A percentile compares a stretch with the other conserved stretches of the same genome.
Conservation (phyloP, 169 alveolate genomes). For the Babesia bigemina region DNA sequence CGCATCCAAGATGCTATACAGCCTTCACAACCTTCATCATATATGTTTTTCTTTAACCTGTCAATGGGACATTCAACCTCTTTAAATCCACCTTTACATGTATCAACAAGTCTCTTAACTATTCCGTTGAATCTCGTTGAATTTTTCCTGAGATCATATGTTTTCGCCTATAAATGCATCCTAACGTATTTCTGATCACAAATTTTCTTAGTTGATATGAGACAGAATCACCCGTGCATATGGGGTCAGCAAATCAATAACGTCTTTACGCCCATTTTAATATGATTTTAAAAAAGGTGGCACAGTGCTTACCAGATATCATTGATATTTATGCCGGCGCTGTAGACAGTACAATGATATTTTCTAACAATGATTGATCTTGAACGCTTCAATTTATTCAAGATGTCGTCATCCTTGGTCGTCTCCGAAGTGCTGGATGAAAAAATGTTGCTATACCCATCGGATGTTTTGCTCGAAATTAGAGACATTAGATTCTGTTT, state of each 20-base stretch:
- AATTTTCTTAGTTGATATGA: too few species aligned
- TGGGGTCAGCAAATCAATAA: too few species aligned
- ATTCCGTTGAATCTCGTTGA: constrained; percentile 9
- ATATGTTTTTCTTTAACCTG: constrained; percentile 18
- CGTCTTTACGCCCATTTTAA: background rate
- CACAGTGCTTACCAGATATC: constrained; percentile 11
- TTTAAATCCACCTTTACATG: constrained; percentile 32
- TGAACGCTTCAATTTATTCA: constrained; percentile 12
- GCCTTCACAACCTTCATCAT: constrained; percentile 33
- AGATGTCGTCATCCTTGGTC: constrained; percentile 26
- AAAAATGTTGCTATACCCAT: background rate
- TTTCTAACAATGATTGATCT: constrained; percentile 36
- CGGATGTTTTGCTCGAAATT: background rate
- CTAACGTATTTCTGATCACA: background rate
- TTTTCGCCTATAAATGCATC: background rate
- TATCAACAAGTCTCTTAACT: constrained; percentile 16
- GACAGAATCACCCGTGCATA: too few species aligned
- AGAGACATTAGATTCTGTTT: constrained; percentile 15
- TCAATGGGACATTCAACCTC: constrained; percentile 37
- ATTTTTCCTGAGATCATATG: constrained; percentile 1
- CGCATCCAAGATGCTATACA: constrained; percentile 59
- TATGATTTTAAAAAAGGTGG: background rate
- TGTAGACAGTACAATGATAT: constrained; percentile 64
- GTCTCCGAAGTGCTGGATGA: constrained; percentile 1
- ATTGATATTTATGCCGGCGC: constrained; percentile 29